Conservation (phyloP, 441 rosid genomes). For the Melastoma candidum region DNA sequence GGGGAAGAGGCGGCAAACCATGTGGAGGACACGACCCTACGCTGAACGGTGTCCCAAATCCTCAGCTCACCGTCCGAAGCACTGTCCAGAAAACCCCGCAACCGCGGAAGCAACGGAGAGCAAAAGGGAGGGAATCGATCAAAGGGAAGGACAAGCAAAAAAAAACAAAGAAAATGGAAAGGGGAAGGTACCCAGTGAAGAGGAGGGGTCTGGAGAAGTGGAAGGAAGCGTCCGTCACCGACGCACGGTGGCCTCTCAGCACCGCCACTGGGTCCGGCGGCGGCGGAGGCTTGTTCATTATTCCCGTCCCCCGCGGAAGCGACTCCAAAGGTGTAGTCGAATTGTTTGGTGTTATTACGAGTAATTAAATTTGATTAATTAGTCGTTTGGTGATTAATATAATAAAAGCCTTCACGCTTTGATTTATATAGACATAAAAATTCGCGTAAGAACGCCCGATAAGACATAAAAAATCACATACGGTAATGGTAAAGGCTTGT, state of each 20-base stretch:
- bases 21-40: slow-evolving; percentile 29
- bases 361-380: too few species aligned
- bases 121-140: background rate
- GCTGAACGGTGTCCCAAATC: slow-evolving; percentile 72
- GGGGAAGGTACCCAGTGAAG: slow-evolving; percentile 49
- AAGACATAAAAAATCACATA: too few species aligned
- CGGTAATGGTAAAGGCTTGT: too few species aligned
- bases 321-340: too few species aligned
- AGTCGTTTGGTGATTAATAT: too few species aligned
- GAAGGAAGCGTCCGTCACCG: slow-evolving; percentile 68
- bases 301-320: too few species aligned
- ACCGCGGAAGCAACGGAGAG: background rate
- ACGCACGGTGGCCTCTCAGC: slow-evolving; percentile 87
- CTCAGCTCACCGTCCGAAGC: slow-evolving; percentile 84
- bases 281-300: slow-evolving; percentile 11
- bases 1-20: background rate
- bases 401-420: too few species aligned
- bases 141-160: background rate
- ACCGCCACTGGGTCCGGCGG: slow-evolving; percentile 88
- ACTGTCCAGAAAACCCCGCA: slow-evolving; percentile 26
- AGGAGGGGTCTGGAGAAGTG: slow-evolving; percentile 57
- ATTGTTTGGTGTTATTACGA: too few species aligned
- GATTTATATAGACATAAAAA: too few species aligned
- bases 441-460: too few species aligned
- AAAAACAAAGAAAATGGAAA: background rate